These are phyloP conservation scores for Globisporangium echinulatum DNA, from an alignment of 352 stramenopile species.

Conservation along the genomic window DNA sequence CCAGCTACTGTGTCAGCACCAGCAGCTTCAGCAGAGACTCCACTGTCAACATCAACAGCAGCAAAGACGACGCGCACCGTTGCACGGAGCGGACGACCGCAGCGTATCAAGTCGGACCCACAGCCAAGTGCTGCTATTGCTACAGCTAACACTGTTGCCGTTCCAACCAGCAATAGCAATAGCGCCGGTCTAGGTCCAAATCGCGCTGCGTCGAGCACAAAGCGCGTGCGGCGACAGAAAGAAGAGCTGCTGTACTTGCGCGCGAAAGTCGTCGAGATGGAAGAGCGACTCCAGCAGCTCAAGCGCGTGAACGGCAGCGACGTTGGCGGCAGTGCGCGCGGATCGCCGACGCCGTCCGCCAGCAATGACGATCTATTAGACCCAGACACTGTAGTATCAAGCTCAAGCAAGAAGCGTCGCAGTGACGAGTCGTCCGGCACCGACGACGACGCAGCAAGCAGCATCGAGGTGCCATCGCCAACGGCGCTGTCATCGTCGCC, in stretches of 20 bases:
- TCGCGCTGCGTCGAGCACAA: conserved; percentile 10
- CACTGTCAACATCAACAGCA: not conserved
- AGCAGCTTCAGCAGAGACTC: not conserved
- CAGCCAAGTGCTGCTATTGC: not conserved
- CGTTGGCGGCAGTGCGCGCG: not conserved
- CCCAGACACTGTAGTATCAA: not conserved
- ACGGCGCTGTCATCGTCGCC: not conserved
- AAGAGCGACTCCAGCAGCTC: conserved; percentile 13
- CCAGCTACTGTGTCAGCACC: not conserved
- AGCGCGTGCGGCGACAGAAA: conserved; percentile 17
- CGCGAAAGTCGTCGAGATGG: conserved; percentile 16
- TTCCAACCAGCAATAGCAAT: no score
- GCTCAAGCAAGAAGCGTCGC: conserved; percentile 1
- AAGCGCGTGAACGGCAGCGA: conserved; percentile 10
- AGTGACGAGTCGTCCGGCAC: conserved; percentile 1
- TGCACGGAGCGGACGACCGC: not conserved
- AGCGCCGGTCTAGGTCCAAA: not conserved
- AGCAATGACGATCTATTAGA: conserved; percentile 1
- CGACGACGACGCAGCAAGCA: not conserved
- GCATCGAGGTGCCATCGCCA: not conserved
- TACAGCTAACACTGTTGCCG: no score
- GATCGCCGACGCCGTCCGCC: conserved; percentile 3
- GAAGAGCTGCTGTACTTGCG: conserved; percentile 19
- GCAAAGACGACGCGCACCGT: not conserved
- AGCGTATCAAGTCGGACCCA: not conserved